These are phyloP conservation scores for Neonectria ditissima DNA, from an alignment of 2,329 filamentous ascomycete genomes.

Conservation along the genomic window DNA sequence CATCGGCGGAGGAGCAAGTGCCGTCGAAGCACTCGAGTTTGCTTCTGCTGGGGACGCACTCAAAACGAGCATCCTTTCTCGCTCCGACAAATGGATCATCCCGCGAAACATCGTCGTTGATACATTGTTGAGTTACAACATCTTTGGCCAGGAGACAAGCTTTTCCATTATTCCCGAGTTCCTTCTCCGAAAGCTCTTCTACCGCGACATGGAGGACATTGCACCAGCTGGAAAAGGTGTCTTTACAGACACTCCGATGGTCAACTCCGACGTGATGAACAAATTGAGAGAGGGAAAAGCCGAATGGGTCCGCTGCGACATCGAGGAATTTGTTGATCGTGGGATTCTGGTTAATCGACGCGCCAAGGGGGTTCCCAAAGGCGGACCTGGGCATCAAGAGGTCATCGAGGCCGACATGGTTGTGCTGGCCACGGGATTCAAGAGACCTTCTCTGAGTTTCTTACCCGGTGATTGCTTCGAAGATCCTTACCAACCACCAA, in stretches of 20 bases:
- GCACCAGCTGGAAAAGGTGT: conserved; percentile 77
- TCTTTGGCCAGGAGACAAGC: conserved; percentile 81
- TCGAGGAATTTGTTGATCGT: conserved; percentile 70
- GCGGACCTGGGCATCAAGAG: conserved; percentile 77
- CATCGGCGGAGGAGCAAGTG: conserved; percentile 83
- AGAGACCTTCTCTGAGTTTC: conserved; percentile 79
- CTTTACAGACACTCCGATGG: conserved; percentile 89
- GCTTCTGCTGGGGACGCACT: conserved; percentile 74
- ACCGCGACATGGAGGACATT: conserved; percentile 81
- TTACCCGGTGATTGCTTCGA: conserved; percentile 79
- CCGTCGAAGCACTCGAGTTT: conserved; percentile 86
- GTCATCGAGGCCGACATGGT: conserved; percentile 79
- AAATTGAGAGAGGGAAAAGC: conserved; percentile 78
- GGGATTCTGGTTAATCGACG: conserved; percentile 80
- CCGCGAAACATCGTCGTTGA: conserved; percentile 83
- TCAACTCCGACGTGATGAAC: conserved; percentile 84
- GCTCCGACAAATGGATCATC: conserved; percentile 90
- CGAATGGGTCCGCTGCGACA: conserved; percentile 85
- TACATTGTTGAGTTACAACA: conserved; percentile 78
- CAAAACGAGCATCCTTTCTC: conserved; percentile 78
- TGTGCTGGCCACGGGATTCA: conserved; percentile 86
- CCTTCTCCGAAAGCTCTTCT: conserved; percentile 82
- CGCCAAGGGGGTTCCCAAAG: conserved; percentile 77
- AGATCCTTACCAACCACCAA: conserved; percentile 80
- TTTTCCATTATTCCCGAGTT: conserved; percentile 83